Evolutionary conservation across 805 yeast species (phyloP).

Genomic region (Teunomyces stri): DNA sequence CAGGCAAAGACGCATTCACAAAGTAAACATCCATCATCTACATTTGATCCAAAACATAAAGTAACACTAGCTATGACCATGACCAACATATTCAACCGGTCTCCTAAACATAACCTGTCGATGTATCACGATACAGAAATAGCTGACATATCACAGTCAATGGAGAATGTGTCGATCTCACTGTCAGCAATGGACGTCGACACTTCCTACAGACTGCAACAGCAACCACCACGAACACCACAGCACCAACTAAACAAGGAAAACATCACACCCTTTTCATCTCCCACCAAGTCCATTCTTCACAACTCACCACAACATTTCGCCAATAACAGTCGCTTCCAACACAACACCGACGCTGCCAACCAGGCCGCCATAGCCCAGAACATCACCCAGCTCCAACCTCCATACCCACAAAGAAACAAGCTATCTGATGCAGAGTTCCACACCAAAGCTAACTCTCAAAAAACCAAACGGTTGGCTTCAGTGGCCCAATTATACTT

Average conservation of each 20-base stretch:
- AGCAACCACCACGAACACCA: constrained; percentile 13
- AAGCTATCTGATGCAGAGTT: constrained; percentile 44
- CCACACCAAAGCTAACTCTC: constrained; percentile 56
- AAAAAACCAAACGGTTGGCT: constrained; percentile 80
- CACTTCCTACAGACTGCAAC: constrained; percentile 23
- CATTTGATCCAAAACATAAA: background rate
- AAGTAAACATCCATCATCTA: constrained; percentile 2
- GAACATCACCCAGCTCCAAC: constrained; percentile 33
- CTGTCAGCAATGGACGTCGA: constrained; percentile 34
- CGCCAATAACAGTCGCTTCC: constrained; percentile 9
- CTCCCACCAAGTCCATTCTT: constrained; percentile 37
- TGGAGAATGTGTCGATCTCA: constrained; percentile 41
- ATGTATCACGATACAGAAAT: constrained; percentile 20
- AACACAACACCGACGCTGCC: constrained; percentile 9
- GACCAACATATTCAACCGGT: constrained; percentile 18
- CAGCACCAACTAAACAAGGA: constrained; percentile 30
- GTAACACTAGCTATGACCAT: constrained; percentile 3
- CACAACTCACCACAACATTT: constrained; percentile 25
- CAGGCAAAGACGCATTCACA: constrained; percentile 1
- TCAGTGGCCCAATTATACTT: constrained; percentile 93
- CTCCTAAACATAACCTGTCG: constrained; percentile 15
- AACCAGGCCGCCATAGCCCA: constrained; percentile 18
- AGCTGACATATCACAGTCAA: constrained; percentile 39
- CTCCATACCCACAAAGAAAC: constrained; percentile 14
- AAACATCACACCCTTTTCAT: constrained; percentile 32